A percentile compares a stretch with the other conserved stretches of the same genome.
Evolutionary conservation across 768 basidiomycete genomes (phyloP).

Genomic region (Cytidiella melzeri): DNA sequence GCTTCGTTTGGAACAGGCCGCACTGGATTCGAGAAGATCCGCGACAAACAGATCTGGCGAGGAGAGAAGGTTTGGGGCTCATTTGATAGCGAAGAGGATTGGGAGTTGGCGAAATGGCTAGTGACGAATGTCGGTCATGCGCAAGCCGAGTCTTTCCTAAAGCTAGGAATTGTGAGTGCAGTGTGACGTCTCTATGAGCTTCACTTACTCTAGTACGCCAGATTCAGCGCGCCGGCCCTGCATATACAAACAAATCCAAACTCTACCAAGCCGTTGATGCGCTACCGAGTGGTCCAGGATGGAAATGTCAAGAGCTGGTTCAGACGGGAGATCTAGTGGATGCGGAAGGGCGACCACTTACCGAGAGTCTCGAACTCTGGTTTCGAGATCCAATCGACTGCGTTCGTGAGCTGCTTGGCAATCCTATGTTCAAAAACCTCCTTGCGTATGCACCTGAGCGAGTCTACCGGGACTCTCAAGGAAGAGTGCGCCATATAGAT

Average conservation of each 20-base stretch:
- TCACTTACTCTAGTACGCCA: too few species aligned
- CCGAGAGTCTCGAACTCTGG: constrained; percentile 24
- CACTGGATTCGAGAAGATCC: too few species aligned
- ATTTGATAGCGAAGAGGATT: constrained; percentile 27
- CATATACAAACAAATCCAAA: constrained; percentile 21
- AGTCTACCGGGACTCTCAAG: constrained; percentile 10
- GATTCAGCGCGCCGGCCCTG: constrained; percentile 7
- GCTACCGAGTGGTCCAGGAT: constrained; percentile 20
- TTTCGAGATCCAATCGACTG: constrained; percentile 28
- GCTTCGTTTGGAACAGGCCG: too few species aligned
- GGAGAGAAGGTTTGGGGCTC: constrained; percentile 20
- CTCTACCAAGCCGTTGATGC: constrained; percentile 24
- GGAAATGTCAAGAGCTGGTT: constrained; percentile 16
- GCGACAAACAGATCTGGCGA: too few species aligned
- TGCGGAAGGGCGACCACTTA: constrained; percentile 14
- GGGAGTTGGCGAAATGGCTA: too few species aligned
- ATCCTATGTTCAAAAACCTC: background rate
- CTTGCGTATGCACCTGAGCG: constrained; percentile 9
- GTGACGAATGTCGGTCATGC: constrained; percentile 23
- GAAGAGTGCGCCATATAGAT: constrained; percentile 15
- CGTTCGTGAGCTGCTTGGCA: constrained; percentile 1
- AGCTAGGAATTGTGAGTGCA: too few species aligned
- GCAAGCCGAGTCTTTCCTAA: constrained; percentile 25
- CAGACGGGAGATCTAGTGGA: background rate
- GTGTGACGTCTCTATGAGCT: too few species aligned